Evolutionary conservation across 306 rosid genomes (phyloP), one percentile per base, ranked within the genome.

Genomic region (Nissolia schottii): DNA sequence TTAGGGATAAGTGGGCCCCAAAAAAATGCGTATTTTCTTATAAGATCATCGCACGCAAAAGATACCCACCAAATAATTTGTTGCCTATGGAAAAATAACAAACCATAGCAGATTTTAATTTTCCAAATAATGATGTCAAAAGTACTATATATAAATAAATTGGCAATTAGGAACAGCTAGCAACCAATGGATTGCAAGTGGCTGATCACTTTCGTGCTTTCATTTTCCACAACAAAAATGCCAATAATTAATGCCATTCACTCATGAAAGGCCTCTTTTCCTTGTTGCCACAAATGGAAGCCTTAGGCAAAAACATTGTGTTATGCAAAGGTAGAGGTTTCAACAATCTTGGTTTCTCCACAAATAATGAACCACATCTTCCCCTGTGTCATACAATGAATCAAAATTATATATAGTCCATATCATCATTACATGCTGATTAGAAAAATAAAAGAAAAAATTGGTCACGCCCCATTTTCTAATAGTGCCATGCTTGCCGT

Each of bases 1-100:
- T 4, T 45, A 79, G 64, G 64, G 49, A 70, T 70, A 7, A 38
- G 85, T 65, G 85, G 89, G 70, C 79, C 85, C 86, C 11, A 3
- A 27, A 59, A 32, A 40, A 13, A 15, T 34, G 74, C 13, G 23
- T 43, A 19, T 50, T 83, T 78, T 70, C 83, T 84, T 73, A 25
- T 32, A 20, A 46, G 31, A 77, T 59, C 70, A 51, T 82, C 48
- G 57, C 86, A 88, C 86, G 86, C 85, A 80, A 80, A 76, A 86
- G 86, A 80, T 72, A 38, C 51, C 35, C 34, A 38, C 38, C 64
- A 29, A 58, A 51, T 72, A 67, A 77, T 68, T 50, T 64, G 11
- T 37, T 71, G 53, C 13, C 23, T 37, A 14, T 6, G 25, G 25
- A 35, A 49, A 58, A 49, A 58, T 5, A 58, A 3, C 2, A 56